Base-by-base conservation (phyloP, 768 basidiomycete species). In the Amanita rimosa region DNA sequence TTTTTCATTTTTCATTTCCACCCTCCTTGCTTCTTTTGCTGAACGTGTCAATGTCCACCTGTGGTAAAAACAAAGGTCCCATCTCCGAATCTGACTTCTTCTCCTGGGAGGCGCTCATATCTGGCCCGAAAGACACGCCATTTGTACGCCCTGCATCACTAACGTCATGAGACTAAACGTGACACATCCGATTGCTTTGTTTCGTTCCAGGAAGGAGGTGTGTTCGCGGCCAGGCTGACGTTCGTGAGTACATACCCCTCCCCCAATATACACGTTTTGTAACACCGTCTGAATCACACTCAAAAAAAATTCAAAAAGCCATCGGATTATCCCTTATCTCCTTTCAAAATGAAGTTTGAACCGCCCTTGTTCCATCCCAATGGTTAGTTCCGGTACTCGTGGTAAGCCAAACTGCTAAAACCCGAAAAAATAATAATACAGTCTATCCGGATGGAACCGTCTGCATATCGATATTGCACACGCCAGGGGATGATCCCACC, bases 271-370 rank as follows among this genome's bases (percentile, higher is more conserved):
- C 6, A 24, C n/a, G n/a, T 50, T 46, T 52, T 55, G 43, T 52
- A 44, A 34, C 46, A 27, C 41, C 40, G 43, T 39, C 26, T n/a
- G n/a, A n/a, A n/a, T n/a, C n/a, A n/a, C n/a, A n/a, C n/a, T n/a
- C n/a, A n/a, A n/a, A 24, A 24, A 24, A 24, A 24, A 24, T n/a
- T n/a, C n/a, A 24, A 41, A 31, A 19, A 92, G 91, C 93, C 93
- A 0, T 62, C 75, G 34, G 96, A 99, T 61, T 99, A 99, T 67
- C 96, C 96, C 27, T 70, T 99, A 58, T 95, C 90, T 46, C 96
- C 96, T 16, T 98, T 98, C 82, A 97, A 93, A 71, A 98, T 99
- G 96, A 91, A 79, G 60, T 99, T 99, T 59, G 93, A 97, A 39
- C 96, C 96, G 3, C 94, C 95, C 2, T 64, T 99, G 48, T 88